Percentiles rank a stretch among this genome's conserved stretches.
These are phyloP conservation scores for Saccharomycopsis fodiens DNA, from an alignment of 805 yeast genomes.

Conservation along the genomic window DNA sequence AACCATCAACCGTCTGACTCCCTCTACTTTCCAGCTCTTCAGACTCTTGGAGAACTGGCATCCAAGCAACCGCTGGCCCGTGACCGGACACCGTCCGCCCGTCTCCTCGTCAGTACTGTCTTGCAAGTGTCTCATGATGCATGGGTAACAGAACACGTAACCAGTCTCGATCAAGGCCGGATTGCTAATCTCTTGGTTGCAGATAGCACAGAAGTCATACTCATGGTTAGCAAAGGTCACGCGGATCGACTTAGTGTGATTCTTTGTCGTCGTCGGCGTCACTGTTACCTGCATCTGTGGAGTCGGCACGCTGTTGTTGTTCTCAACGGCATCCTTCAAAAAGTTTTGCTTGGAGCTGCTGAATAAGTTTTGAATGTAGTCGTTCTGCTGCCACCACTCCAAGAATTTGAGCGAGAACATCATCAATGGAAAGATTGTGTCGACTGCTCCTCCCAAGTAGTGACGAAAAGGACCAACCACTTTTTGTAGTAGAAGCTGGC, in stretches of 20 bases:
- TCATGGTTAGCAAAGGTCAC: conserved; percentile 1
- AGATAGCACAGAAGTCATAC: conserved; percentile 53
- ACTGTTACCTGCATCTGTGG: conserved; percentile 2
- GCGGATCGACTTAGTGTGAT: neutral
- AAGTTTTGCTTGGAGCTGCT: conserved; percentile 7
- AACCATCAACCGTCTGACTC: conserved; percentile 66
- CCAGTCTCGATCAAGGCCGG: conserved; percentile 93
- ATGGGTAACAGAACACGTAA: conserved; percentile 79
- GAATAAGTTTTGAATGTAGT: conserved; percentile 8
- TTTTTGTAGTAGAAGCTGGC: conserved; percentile 14
- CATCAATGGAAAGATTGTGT: conserved; percentile 17
- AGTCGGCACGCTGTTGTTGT: conserved; percentile 5
- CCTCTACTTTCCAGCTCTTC: conserved; percentile 65
- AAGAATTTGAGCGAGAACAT: conserved; percentile 20
- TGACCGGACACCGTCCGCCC: conserved; percentile 79
- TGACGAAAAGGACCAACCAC: conserved; percentile 14
- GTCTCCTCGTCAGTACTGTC: conserved; percentile 34
- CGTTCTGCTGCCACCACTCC: conserved; percentile 22
- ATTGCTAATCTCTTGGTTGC: conserved; percentile 54
- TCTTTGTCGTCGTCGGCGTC: neutral
- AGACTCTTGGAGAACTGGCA: conserved; percentile 55
- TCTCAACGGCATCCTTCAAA: conserved; percentile 13
- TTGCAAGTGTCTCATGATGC: conserved; percentile 61
- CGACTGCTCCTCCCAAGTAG: conserved; percentile 5
- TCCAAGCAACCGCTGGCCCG: conserved; percentile 63